Base-by-base conservation (phyloP, 2,329 filamentous ascomycete species). In the Ceratocystis albifundus region DNA sequence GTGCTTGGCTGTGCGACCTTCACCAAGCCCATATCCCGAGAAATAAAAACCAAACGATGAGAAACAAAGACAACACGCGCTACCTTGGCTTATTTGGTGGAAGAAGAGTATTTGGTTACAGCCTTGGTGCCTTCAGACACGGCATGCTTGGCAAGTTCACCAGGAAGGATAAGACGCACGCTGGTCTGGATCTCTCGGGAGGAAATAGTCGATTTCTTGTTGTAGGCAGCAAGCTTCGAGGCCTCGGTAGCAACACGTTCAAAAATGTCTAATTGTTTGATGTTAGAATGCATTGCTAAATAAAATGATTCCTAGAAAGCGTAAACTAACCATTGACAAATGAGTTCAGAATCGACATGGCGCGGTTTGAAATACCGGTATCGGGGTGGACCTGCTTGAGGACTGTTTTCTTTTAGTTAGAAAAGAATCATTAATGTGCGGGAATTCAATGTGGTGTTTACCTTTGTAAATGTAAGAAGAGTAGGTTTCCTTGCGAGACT, bases 401-500 rank as follows among this genome's bases (percentile, higher is more conserved):
- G 75, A 99, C 94, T 97, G 72, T 62, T 73, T 36, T 4, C 5
- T 61, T 57, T 62, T 66, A 69, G 61, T 62, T 66, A 69, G 66
- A 66, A 66, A 45, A 70, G n/a, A 66, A 55, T 66, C 3, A 28
- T 32, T 48, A n/a, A n/a, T n/a, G n/a, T 12, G 17, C 15, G 8
- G 20, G 36, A 63, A n/a, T n/a, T n/a, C 68, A 66, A 64, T 66
- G 70, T 73, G 7, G 41, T 22, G 22, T 85, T 78, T 76, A 96
- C 93, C 94, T 85, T 97, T 99, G 89, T 97, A 99, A 82, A 99
- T 99, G 86, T 99, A 99, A 66, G 90, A 95, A 73, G 89, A 95
- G 84, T 99, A 99, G n/a, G 94, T 99, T 85, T 99, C 94, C 89
- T 97, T 97, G 82, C 94, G 88, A 72, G 92, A 90, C 92, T 99